Evolutionary conservation across 805 yeast species (phyloP).

Genomic region (Ogataea minuta): DNA sequence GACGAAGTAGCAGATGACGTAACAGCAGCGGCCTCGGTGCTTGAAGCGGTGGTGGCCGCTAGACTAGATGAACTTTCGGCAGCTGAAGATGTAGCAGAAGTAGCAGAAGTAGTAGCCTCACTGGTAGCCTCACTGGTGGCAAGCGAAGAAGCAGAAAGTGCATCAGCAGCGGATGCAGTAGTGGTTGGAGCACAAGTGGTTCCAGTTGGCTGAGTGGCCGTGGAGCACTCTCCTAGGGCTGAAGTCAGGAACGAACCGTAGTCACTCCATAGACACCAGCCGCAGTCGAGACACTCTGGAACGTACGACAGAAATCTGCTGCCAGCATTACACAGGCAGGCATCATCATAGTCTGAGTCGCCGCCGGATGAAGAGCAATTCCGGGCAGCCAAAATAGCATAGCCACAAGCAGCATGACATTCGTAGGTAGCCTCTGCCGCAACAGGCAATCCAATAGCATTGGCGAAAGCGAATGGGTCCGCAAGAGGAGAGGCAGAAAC

Average conservation of each 20-base stretch:
- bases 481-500: constrained; percentile 22
- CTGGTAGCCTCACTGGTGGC: constrained; percentile 12
- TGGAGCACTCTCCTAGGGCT: constrained; percentile 34
- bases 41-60: constrained; percentile 16
- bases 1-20: constrained; percentile 14
- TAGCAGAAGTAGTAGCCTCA: constrained; percentile 11
- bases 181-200: constrained; percentile 25
- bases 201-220: constrained; percentile 39
- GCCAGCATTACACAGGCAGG: constrained; percentile 34
- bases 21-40: constrained; percentile 18
- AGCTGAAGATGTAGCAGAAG: background rate
- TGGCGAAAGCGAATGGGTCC: constrained; percentile 31
- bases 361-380: constrained; percentile 23
- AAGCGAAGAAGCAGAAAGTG: constrained; percentile 5
- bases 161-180: constrained; percentile 16
- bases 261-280: constrained; percentile 40
- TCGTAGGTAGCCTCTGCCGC: constrained; percentile 33
- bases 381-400: constrained; percentile 32
- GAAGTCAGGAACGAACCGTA: constrained; percentile 33
- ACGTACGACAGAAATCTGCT: constrained; percentile 30
- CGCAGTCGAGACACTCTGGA: constrained; percentile 38
- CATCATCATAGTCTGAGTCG: constrained; percentile 32
- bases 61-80: constrained; percentile 4
- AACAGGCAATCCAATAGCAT: constrained; percentile 28
- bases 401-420: constrained; percentile 39